Evolutionary conservation across 73 alveolate genomes (phyloP).

Genomic region (Symbiodinium pilosum): DNA sequence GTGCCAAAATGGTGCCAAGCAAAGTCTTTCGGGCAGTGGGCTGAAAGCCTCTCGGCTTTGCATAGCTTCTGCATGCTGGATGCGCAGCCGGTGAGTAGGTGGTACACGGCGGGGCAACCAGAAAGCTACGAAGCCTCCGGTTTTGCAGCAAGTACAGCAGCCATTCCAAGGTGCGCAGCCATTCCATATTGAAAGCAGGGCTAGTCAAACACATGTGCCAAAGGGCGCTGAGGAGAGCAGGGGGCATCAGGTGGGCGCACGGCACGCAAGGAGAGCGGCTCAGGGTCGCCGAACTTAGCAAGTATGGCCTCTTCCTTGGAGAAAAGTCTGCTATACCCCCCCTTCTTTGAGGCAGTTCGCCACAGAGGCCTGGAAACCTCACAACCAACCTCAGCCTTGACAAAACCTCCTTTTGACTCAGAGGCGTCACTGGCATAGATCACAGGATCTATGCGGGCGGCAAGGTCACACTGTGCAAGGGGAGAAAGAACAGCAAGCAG

Average conservation of each 20-base stretch:
- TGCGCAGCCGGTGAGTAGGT: not conserved
- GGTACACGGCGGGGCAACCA: not conserved
- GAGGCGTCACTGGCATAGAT: conserved; percentile 18
- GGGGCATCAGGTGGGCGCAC: not conserved
- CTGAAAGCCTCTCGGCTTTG: not conserved
- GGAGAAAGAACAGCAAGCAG: not conserved
- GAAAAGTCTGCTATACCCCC: not conserved
- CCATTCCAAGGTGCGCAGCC: not conserved
- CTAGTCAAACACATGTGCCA: not conserved
- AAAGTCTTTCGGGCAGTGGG: not conserved
- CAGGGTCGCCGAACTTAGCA: not conserved
- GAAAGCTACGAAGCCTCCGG: not conserved
- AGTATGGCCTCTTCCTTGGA: not conserved
- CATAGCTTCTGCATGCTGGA: not conserved
- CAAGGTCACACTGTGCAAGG: not conserved
- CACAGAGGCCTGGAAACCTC: not conserved
- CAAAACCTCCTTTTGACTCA: not conserved
- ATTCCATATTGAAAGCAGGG: not conserved
- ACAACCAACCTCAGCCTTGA: not conserved
- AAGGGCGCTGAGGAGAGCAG: not conserved
- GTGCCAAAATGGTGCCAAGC: not conserved
- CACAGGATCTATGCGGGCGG: not conserved
- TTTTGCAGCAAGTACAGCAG: not conserved
- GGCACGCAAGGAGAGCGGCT: no score
- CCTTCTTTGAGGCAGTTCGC: not conserved